Percentiles rank a stretch among this genome's conserved stretches.
Evolutionary conservation across 441 rosid species (phyloP).

Genomic region (Arabidopsis hybrid): DNA sequence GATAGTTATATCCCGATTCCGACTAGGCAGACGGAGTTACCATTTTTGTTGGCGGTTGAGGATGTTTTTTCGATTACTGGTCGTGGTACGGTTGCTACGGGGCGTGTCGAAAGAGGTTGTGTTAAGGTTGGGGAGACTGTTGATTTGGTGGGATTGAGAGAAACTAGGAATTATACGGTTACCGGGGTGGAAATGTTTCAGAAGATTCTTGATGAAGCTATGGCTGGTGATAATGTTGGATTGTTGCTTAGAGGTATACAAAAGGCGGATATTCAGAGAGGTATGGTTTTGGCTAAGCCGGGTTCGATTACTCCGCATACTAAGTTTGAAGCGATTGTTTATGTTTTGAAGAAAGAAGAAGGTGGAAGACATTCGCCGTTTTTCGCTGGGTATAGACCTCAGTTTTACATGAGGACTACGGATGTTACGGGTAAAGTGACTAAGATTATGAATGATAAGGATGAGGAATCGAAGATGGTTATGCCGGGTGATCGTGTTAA

Average conservation of each 20-base stretch:
- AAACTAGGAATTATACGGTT: conserved; percentile 71
- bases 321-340: conserved; percentile 74
- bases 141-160: conserved; percentile 76
- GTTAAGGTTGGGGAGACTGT: conserved; percentile 78
- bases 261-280: conserved; percentile 86
- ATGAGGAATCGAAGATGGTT: conserved; percentile 92
- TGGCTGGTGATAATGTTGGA: conserved; percentile 97
- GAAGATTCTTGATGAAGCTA: conserved; percentile 68
- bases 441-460: conserved; percentile 81
- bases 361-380: conserved; percentile 77
- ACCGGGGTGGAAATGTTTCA: conserved; percentile 93
- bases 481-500: conserved; percentile 94
- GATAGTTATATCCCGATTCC: conserved; percentile 90
- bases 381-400: conserved; percentile 66
- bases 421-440: conserved; percentile 85
- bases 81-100: conserved; percentile 94
- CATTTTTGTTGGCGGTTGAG: conserved; percentile 84
- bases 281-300: conserved; percentile 89
- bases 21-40: conserved; percentile 77
- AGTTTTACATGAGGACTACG: conserved; percentile 93
- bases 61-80: conserved; percentile 93
- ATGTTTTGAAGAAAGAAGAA: conserved; percentile 95
- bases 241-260: conserved; percentile 88
- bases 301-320: conserved; percentile 82
- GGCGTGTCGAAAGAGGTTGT: conserved; percentile 82